Base-by-base conservation (phyloP, 2,329 filamentous ascomycete genomes). In the Xylaria sp. region DNA sequence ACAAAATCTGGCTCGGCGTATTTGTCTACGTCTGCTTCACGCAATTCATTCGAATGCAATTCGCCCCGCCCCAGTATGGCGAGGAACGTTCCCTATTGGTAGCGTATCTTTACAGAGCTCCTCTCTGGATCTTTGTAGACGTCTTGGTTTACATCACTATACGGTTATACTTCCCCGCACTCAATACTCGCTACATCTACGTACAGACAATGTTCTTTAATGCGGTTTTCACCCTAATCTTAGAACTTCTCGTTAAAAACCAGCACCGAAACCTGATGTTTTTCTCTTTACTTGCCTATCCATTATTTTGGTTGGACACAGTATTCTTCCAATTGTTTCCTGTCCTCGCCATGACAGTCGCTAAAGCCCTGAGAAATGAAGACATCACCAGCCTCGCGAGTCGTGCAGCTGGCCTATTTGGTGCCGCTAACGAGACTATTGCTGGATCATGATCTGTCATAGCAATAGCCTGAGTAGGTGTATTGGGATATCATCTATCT, bases 1-100 rank as follows among this genome's bases (percentile, higher is more conserved):
- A 71, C 56, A 53, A 15, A 15, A 66, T 67, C 65, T 70, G 67
- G 69, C 15, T 65, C 48, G 53, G 15, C 38, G 57, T 59, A 61
- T 0, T 40, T 1, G 6, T 58, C 40, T 54, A n/a, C 63, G 1
- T 60, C 48, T 1, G 46, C 2, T 2, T 33, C n/a, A 9, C 20
- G 7, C 9, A 23, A 9, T 0, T 17, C 23, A 0, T 65, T 2
- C 31, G 13, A 5, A 15, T 15, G 5, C 2, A 5, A 0, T 6
- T 40, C 36, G 53, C 46, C 11, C 38, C 57, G 9, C 11, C 1
- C 3, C 6, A 40, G 6, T 7, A 28, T 4, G 4, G 3, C n/a
- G 48, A 42, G 10, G 4, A 40, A 4, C 38, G 33, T 3, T 15
- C n/a, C 33, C n/a, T 58, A 11, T 38, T 2, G 6, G 17, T 31